These are phyloP conservation scores for Penicillium cinerascens DNA, from an alignment of 495 filamentous ascomycete species.

Conservation along the genomic window DNA sequence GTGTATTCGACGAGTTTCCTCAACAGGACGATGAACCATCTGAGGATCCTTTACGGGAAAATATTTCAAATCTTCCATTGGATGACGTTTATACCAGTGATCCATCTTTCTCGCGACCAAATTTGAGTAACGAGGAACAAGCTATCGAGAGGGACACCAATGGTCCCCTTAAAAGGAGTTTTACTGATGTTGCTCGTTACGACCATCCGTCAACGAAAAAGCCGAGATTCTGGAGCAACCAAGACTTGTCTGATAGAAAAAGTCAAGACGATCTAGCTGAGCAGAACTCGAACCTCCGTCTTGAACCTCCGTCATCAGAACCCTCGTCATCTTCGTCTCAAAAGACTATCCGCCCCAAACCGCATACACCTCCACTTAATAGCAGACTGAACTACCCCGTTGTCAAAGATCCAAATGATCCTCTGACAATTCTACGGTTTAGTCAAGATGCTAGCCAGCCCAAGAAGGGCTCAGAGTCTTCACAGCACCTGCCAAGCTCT, in stretches of 20 bases:
- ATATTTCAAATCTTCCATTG: background rate
- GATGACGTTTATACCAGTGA: background rate
- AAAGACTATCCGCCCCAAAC: constrained; percentile 22
- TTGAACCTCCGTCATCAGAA: constrained; percentile 12
- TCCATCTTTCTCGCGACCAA: background rate
- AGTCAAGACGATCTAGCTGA: no score
- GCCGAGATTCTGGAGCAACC: constrained; percentile 20
- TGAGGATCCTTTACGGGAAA: constrained; percentile 7
- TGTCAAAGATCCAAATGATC: constrained; percentile 73
- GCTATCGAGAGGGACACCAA: background rate
- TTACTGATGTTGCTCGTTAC: background rate
- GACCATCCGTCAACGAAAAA: constrained; percentile 24
- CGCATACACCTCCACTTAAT: constrained; percentile 18
- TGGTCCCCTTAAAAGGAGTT: constrained; percentile 4
- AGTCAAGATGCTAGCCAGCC: constrained; percentile 57
- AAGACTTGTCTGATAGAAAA: background rate
- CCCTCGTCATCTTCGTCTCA: constrained; percentile 26
- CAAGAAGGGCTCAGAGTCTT: constrained; percentile 33
- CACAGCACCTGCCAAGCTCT: constrained; percentile 14
- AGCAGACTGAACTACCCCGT: constrained; percentile 61
- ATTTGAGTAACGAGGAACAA: background rate
- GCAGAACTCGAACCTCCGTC: background rate
- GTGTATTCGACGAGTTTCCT: constrained; percentile 22
- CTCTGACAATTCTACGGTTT: constrained; percentile 59
- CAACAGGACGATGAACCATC: background rate